phyloP scores from a whole-genome alignment of 768 basidiomycete species.

The Russula olivacea region DNA sequence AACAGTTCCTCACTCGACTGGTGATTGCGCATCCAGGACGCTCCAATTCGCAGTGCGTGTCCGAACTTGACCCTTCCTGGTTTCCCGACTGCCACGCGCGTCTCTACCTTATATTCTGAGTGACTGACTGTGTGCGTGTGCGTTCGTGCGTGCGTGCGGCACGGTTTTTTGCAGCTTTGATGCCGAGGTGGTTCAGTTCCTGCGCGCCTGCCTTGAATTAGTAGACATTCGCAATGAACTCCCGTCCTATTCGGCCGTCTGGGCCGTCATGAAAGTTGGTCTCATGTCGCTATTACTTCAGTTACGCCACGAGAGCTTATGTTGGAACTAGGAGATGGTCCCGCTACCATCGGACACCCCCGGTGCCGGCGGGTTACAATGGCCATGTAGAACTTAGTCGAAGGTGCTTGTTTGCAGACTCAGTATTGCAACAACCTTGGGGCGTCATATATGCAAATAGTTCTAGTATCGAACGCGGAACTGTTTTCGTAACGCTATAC shows the following conservation, averaged over 20 bases:
- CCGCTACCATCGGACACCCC: constrained; percentile 16
- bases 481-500: background rate
- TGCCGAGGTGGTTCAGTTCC: constrained; percentile 9
- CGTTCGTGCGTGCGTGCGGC: background rate
- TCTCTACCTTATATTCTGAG: no score
- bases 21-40: no score
- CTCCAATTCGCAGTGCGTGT: no score
- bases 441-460: background rate
- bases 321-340: constrained; percentile 8
- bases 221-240: constrained; percentile 6
- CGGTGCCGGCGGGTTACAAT: constrained; percentile 12
- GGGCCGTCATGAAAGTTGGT: constrained; percentile 19
- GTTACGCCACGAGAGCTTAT: background rate
- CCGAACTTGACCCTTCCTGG: background rate
- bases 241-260: background rate
- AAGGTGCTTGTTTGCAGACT: background rate
- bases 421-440: background rate
- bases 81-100: background rate
- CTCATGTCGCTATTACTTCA: background rate
- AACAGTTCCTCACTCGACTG: background rate
- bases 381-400: background rate
- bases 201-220: background rate
- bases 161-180: background rate
- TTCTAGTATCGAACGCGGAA: background rate
- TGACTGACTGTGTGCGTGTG: background rate